Conservation (phyloP, 371 early-diverging fungal species). For the Choanephora cucurbitarum region DNA sequence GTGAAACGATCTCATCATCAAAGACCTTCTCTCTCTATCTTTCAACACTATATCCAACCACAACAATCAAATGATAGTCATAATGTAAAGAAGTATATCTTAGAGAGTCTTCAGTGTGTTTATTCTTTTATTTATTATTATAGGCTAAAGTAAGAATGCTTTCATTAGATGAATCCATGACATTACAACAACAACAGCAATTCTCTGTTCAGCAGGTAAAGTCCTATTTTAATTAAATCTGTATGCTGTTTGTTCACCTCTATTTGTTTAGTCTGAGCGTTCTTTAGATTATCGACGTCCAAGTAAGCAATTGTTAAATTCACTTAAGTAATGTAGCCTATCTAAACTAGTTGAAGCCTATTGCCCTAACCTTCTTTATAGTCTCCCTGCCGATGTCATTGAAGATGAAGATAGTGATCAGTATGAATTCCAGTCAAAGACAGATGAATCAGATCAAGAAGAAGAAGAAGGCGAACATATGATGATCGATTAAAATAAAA, state of each 20-base stretch:
- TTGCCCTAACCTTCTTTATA: too few relatives aligned
- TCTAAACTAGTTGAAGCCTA: too few relatives aligned
- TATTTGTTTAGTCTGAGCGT: constrained; percentile 10
- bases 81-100: too few relatives aligned
- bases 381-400: constrained; percentile 11
- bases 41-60: not conserved
- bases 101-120: too few relatives aligned
- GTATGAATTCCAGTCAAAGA: constrained; percentile 8
- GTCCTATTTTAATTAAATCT: too few relatives aligned
- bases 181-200: constrained; percentile 20
- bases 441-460: constrained; percentile 16
- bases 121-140: not conserved
- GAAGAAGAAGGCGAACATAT: too few relatives aligned
- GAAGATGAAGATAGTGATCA: constrained; percentile 12
- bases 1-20: constrained; percentile 12
- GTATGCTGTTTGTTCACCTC: too few relatives aligned
- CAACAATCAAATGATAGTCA: not conserved
- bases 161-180: constrained; percentile 20
- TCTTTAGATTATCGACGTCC: constrained; percentile 4
- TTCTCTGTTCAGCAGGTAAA: constrained; percentile 17
- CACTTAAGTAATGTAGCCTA: constrained; percentile 22
- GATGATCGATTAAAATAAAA: not conserved
- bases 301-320: constrained; percentile 5
- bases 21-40: constrained; percentile 13
- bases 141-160: constrained; percentile 29